Base-by-base conservation (phyloP, 2,329 filamentous ascomycete species). In the Fusarium sp. region DNA sequence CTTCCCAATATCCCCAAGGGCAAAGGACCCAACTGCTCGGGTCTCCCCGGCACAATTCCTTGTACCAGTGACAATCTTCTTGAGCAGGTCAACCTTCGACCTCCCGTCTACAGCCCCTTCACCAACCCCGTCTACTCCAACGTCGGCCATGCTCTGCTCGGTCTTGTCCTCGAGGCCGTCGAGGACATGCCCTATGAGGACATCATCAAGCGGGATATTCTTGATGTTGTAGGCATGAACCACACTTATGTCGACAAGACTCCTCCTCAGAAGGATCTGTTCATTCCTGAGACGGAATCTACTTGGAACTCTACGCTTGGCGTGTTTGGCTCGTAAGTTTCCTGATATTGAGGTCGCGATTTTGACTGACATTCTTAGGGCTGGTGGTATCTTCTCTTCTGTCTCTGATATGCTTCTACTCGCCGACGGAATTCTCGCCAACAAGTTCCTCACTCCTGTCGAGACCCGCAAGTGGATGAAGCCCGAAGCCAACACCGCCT, bases 41-140 rank as follows among this genome's bases (percentile, higher is more conserved):
- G 81, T 8, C 74, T 82, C 8, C 74, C 76, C 4, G 78, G 75
- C 0, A 78, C 79, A 0, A 70, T 67, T 1, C 69, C 77, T 3
- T 79, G 82, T 25, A 77, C 69, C 6, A 65, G 53, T 57, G 68
- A 75, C 7, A 76, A 81, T 44, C 65, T 79, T 2, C 62, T 79
- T 3, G 41, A 66, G 8, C 65, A 75, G 9, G 68, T 79, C 41
- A 76, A 76, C 42, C 65, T 67, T 18, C 71, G 73, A 12, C 72
- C 76, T 34, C 84, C 84, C 0, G 75, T 81, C 3, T 85, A 83
- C 53, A 71, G 76, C 0, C 81, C 85, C 0, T 84, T 82, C 67
- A 78, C 80, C 0, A 81, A 77, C 4, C 84, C 85, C 0, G 77
- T 80, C 4, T 88, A 88, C 72, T 83, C 84, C 29, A 86, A 87